Evolutionary conservation across 2,329 filamentous ascomycete genomes (phyloP), one percentile per base, ranked within the genome.

Genomic region (Zasmidium cellare): DNA sequence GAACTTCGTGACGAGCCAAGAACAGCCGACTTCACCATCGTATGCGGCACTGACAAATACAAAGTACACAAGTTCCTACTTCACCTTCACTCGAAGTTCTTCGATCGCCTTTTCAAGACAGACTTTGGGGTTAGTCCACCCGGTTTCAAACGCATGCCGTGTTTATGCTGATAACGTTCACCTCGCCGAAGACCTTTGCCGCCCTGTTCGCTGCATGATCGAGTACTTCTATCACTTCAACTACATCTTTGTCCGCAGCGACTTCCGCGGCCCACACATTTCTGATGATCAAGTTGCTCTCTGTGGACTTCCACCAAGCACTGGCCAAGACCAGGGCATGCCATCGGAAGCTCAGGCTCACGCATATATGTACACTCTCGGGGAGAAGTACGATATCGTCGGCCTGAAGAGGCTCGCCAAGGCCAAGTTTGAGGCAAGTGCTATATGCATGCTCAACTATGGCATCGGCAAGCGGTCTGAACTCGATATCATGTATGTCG

Each of bases 331-430:
- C 25, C 25, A 28, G 11, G 6, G 6, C 25, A 28, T 11, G 11
- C 35, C n/a, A 14, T 22, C 38, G 5, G 31, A 1, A 44, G 11
- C 51, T 38, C 54, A 56, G 18, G n/a, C 47, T 2, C 11, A 56
- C 22, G 53, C 55, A n/a, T 24, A 20, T 3, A 49, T 62, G 23
- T 65, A 59, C 51, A 49, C 53, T 7, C 45, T 55, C 14, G 62
- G 57, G 19, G 62, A 62, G 47, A 62, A 65, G 35, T 41, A 41
- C 35, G 3, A 41, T 18, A n/a, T 41, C 35, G 6, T 14, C 5
- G 5, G 12, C 3, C 57, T 63, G 3, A 53, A 55, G 7, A 49
- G 23, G 11, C 12, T 57, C 5, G 57, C 58, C 9, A 45, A 58
- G 3, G 49, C 38, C 20, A 59, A 63, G 44, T 56, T 63, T 41